phyloP scores from a whole-genome alignment of 148 eudicot genomes.

The Chenopodium quinoa region DNA sequence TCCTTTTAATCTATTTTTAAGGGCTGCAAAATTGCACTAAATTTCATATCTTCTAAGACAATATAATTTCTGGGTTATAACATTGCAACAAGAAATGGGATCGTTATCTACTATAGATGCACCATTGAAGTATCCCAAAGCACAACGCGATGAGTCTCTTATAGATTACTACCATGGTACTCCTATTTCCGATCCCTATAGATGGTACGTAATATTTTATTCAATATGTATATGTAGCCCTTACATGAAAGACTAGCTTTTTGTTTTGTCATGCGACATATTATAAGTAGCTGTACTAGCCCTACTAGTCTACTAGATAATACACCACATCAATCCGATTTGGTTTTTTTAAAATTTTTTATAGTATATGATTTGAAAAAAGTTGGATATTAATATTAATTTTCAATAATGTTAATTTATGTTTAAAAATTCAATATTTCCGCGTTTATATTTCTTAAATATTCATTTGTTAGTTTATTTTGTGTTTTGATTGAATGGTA shows the following conservation, averaged over 20 bases:
- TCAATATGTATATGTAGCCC: background rate
- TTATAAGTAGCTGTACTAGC: no score
- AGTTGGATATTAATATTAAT: no score
- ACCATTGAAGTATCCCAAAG: slow-evolving; percentile 56
- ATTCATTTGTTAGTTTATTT: no score
- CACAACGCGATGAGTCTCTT: slow-evolving; percentile 65
- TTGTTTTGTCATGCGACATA: background rate
- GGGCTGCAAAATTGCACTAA: background rate
- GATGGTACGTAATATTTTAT: slow-evolving; percentile 51
- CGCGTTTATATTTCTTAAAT: no score
- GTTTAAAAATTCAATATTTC: no score
- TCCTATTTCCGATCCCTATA: slow-evolving; percentile 69
- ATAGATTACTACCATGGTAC: slow-evolving; percentile 82
- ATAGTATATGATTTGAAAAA: no score
- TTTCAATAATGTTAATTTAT: no score
- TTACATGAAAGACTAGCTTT: no score
- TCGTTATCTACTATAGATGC: slow-evolving; percentile 40
- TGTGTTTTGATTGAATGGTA: no score
- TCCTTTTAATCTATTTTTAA: slow-evolving; percentile 4
- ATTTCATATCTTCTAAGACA: background rate
- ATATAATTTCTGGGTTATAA: background rate
- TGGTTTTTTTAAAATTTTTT: no score
- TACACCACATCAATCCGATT: no score
- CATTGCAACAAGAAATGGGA: slow-evolving; percentile 41
- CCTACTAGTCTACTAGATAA: no score